These are phyloP conservation scores for Rusavskia elegans DNA, from an alignment of 495 filamentous ascomycete genomes.

Conservation along the genomic window DNA sequence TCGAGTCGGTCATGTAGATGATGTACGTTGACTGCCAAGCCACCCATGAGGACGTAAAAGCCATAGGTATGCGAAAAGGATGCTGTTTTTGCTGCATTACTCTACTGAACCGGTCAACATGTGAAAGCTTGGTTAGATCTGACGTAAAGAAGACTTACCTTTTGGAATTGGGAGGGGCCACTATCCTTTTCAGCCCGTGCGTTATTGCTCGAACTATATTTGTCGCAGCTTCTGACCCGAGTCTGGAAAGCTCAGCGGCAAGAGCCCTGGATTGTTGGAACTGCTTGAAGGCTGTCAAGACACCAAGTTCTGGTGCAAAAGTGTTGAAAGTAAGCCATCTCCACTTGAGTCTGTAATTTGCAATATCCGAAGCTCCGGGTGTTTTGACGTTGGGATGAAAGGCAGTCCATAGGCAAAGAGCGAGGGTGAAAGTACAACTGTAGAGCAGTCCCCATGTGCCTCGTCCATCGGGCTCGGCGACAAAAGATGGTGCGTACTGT, in stretches of 20 bases:
- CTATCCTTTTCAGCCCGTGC: too few relatives aligned
- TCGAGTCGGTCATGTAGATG: slow-evolving; percentile 6
- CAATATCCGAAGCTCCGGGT: neutral
- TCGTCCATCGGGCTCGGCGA: slow-evolving; percentile 17
- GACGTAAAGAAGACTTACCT: too few relatives aligned
- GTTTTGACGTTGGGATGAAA: slow-evolving; percentile 17
- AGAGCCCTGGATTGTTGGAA: neutral
- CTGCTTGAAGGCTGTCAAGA: neutral
- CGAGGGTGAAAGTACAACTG: slow-evolving; percentile 17
- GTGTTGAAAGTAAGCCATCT: slow-evolving; percentile 4
- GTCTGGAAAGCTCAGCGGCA: neutral
- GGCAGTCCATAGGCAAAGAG: slow-evolving; percentile 18
- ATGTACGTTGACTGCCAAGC: slow-evolving; percentile 16
- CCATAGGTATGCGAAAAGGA: slow-evolving; percentile 8
- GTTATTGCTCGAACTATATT: too few relatives aligned
- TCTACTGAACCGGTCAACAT: too few relatives aligned
- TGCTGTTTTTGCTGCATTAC: too few relatives aligned
- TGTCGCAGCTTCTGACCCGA: too few relatives aligned
- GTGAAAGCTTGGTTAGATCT: too few relatives aligned
- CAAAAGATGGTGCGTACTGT: slow-evolving; percentile 4
- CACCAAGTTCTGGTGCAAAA: slow-evolving; percentile 3
- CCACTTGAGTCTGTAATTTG: slow-evolving; percentile 1
- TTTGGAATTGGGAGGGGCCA: too few relatives aligned
- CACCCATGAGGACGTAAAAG: slow-evolving; percentile 26
- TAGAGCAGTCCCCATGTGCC: slow-evolving; percentile 20